Conservation (phyloP, 768 basidiomycete genomes). For the Dioszegia crocea region DNA sequence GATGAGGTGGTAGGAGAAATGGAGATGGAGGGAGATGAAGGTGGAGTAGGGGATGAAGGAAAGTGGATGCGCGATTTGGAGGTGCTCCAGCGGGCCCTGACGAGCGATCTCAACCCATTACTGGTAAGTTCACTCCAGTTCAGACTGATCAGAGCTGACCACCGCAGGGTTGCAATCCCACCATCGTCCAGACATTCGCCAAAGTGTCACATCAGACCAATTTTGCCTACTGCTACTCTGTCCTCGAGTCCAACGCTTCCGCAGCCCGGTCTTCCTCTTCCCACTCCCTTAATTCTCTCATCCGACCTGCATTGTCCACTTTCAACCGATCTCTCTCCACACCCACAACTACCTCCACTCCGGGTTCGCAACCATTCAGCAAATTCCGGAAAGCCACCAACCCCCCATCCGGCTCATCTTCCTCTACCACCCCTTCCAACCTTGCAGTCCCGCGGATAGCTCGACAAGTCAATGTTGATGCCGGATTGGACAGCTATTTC, state of each 20-base stretch:
- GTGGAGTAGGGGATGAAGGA: conserved; percentile 42
- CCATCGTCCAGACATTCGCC: conserved; percentile 92
- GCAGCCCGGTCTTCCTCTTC: conserved; percentile 8
- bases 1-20: conserved; percentile 52
- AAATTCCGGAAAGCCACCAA: neutral
- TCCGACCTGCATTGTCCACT: neutral
- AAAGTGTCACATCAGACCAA: conserved; percentile 80
- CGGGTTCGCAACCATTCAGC: neutral
- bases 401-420: conserved; percentile 1
- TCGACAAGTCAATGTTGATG: conserved; percentile 50
- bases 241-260: conserved; percentile 70
- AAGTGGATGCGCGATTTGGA: conserved; percentile 83
- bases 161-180: conserved; percentile 66
- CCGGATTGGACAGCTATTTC: conserved; percentile 88
- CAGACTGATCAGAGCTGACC: conserved; percentile 41
- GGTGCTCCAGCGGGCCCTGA: conserved; percentile 72
- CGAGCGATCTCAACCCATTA: conserved; percentile 80
- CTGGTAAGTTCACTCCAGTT: conserved; percentile 50
- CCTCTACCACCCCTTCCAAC: conserved; percentile 14
- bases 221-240: conserved; percentile 90
- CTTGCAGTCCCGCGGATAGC: conserved; percentile 29
- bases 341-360: neutral
- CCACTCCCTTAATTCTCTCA: neutral
- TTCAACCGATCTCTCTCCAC: conserved; percentile 6
- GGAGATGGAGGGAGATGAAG: conserved; percentile 36